These are phyloP conservation scores for Xylariaceae sp. DNA, from an alignment of 2,329 filamentous ascomycete genomes.

Conservation along the genomic window DNA sequence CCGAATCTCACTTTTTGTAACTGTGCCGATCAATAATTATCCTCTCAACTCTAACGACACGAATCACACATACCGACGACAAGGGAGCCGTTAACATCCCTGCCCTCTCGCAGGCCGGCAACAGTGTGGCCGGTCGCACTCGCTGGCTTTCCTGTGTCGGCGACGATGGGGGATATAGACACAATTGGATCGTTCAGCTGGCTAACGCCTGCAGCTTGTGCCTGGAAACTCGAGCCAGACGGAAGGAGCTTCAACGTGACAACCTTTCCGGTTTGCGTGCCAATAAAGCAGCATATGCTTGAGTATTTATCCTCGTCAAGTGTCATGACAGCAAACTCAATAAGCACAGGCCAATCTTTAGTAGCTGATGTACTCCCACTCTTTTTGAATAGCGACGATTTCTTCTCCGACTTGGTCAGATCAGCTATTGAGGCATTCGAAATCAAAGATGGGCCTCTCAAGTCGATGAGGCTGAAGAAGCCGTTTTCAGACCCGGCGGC, in stretches of 20 bases:
- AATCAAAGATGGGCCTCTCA: constrained; percentile 82
- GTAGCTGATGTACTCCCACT: constrained; percentile 44
- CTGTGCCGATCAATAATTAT: constrained; percentile 36
- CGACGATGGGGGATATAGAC: constrained; percentile 73
- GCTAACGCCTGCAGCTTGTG: constrained; percentile 65
- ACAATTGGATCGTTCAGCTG: constrained; percentile 67
- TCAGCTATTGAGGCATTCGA: constrained; percentile 70
- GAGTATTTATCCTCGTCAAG: constrained; percentile 93
- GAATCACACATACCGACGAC: constrained; percentile 59
- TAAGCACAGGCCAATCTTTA: constrained; percentile 71
- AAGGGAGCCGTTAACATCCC: constrained; percentile 73
- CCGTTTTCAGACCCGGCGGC: constrained; percentile 83
- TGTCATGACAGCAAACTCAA: constrained; percentile 92
- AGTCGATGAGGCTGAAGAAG: constrained; percentile 75
- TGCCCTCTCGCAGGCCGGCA: constrained; percentile 69
- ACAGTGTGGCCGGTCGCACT: constrained; percentile 71
- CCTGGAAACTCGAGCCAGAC: constrained; percentile 66
- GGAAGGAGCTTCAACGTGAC: constrained; percentile 90
- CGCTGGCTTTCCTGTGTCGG: constrained; percentile 72
- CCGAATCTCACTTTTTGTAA: constrained; percentile 68
- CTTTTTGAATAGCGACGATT: constrained; percentile 64
- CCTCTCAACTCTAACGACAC: neutral
- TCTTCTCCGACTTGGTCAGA: constrained; percentile 72
- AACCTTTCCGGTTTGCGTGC: constrained; percentile 78
- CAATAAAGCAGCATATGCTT: constrained; percentile 87